Evolutionary conservation across 331 rosid species (phyloP).

Genomic region (Malus hybrid): DNA sequence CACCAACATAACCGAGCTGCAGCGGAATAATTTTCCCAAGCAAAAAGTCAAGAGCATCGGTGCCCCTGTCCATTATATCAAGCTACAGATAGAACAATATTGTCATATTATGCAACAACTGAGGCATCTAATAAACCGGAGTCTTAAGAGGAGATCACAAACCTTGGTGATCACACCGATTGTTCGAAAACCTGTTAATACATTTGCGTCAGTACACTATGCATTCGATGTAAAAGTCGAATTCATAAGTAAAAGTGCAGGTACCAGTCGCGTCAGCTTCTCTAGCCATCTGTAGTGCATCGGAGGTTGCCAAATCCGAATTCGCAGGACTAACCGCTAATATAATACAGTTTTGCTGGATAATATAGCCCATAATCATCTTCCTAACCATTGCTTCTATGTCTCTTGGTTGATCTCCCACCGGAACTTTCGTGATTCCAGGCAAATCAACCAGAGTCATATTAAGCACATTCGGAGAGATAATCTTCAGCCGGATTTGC

Average conservation of each 20-base stretch:
- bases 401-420: constrained; percentile 39
- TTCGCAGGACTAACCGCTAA: constrained; percentile 39
- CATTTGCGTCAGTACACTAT: not conserved
- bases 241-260: not conserved
- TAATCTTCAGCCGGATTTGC: constrained; percentile 31
- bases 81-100: constrained; percentile 16
- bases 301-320: constrained; percentile 38
- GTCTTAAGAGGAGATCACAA: not conserved
- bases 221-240: not conserved
- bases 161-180: constrained; percentile 30
- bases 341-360: constrained; percentile 22
- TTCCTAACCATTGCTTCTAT: constrained; percentile 34
- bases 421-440: constrained; percentile 37
- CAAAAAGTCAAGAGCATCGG: constrained; percentile 28
- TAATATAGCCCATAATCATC: constrained; percentile 29
- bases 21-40: constrained; percentile 33
- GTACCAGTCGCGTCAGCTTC: constrained; percentile 37
- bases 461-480: constrained; percentile 31
- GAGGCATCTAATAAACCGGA: not conserved
- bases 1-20: constrained; percentile 22
- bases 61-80: constrained; percentile 42
- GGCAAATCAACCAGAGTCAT: constrained; percentile 39
- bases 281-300: constrained; percentile 35
- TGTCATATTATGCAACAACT: not conserved
- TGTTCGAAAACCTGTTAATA: constrained; percentile 24